These are phyloP conservation scores for Phytophthora podocarpi DNA, from an alignment of 352 stramenopile genomes.

Conservation along the genomic window DNA sequence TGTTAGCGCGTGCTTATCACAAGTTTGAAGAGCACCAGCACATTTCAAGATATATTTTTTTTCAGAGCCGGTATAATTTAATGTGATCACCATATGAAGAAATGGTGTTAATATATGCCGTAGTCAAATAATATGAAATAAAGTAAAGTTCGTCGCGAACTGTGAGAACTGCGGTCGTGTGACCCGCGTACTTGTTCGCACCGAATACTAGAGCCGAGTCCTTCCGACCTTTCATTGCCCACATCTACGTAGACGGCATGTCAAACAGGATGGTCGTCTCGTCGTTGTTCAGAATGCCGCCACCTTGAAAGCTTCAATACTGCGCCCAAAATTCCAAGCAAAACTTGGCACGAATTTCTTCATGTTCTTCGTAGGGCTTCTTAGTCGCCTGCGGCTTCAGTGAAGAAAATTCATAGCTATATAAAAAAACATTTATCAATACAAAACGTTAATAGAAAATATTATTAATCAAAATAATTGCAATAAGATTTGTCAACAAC, in stretches of 20 bases:
- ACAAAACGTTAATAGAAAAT: background rate
- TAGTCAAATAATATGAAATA: too few species aligned
- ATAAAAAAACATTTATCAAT: background rate
- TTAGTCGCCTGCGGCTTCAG: background rate
- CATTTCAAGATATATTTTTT: too few species aligned
- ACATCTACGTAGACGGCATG: background rate
- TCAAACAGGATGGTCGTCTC: conserved; percentile 4
- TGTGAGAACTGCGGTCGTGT: conserved; percentile 6
- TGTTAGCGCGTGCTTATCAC: too few species aligned
- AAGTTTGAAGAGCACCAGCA: too few species aligned
- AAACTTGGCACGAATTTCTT: background rate
- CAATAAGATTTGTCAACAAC: background rate
- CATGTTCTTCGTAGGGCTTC: background rate
- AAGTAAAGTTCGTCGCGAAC: background rate
- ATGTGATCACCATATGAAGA: too few species aligned
- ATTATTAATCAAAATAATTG: background rate
- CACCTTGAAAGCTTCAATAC: background rate
- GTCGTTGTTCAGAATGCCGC: background rate
- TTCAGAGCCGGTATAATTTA: too few species aligned
- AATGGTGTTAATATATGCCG: too few species aligned
- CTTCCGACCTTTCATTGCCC: background rate
- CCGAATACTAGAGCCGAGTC: background rate
- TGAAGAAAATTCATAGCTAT: background rate
- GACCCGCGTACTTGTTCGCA: background rate
- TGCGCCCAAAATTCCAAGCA: background rate